Evolutionary conservation across 2,329 filamentous ascomycete species (phyloP).

Genomic region (Microcyclosporella mali): DNA sequence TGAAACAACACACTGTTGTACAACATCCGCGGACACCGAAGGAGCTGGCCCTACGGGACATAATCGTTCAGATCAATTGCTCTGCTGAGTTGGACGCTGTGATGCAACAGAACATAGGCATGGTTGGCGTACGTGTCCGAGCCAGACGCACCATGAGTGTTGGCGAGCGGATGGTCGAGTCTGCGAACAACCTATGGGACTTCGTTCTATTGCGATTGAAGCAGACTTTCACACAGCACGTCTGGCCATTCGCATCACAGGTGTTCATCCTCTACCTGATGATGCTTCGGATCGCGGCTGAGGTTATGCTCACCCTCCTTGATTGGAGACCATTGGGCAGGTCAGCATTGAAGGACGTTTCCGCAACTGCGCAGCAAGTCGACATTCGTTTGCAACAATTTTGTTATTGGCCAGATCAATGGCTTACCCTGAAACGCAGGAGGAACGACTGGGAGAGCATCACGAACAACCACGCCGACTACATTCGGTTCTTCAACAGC

Average conservation of each 20-base stretch:
- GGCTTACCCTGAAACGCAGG: conserved; percentile 79
- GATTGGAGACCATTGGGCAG: conserved; percentile 77
- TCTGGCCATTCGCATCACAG: conserved; percentile 67
- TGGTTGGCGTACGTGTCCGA: conserved; percentile 68
- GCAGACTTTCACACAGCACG: conserved; percentile 64
- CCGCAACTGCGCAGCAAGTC: conserved; percentile 92
- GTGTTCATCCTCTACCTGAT: conserved; percentile 73
- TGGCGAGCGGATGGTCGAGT: conserved; percentile 88
- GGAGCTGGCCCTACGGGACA: conserved; percentile 70
- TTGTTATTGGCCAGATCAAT: conserved; percentile 98
- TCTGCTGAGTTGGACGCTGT: conserved; percentile 81
- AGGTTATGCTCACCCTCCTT: conserved; percentile 68
- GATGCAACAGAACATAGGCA: conserved; percentile 78
- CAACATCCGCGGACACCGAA: conserved; percentile 71
- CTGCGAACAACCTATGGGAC: conserved; percentile 78
- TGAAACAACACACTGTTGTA: conserved; percentile 80
- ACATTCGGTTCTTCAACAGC: conserved; percentile 98
- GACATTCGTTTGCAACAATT: conserved; percentile 97
- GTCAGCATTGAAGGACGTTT: conserved; percentile 88
- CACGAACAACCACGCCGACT: conserved; percentile 90
- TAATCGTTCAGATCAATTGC: conserved; percentile 94
- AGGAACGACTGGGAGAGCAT: conserved; percentile 94
- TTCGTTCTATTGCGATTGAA: conserved; percentile 63
- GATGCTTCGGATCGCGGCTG: conserved; percentile 71
- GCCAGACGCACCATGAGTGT: conserved; percentile 83